Conservation (phyloP, 441 rosid species). For the Francoa sonchifolia region DNA sequence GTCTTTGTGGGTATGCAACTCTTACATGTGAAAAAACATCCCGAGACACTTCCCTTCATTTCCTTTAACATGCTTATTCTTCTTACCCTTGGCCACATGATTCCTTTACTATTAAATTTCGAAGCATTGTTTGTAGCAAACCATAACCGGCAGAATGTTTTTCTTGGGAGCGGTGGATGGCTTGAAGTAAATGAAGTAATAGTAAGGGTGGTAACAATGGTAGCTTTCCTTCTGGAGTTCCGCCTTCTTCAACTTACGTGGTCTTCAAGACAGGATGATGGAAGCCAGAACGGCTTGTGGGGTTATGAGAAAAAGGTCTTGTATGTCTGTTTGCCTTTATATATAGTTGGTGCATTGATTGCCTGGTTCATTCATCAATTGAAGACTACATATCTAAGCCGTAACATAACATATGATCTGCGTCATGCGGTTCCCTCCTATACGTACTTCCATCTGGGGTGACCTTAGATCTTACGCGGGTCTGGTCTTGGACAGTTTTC, state of each 20-base stretch:
- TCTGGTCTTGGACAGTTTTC: conserved; percentile 60
- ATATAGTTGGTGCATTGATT: conserved; percentile 48
- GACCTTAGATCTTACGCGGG: conserved; percentile 68
- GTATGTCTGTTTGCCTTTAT: conserved; percentile 43
- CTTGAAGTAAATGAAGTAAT: conserved; percentile 72
- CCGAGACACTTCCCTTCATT: conserved; percentile 54
- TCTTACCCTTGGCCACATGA: conserved; percentile 68
- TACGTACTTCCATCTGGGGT: conserved; percentile 35
- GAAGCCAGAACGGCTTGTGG: conserved; percentile 32
- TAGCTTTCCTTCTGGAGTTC: conserved; percentile 75
- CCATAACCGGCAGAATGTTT: conserved; percentile 32
- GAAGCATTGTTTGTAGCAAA: conserved; percentile 51
- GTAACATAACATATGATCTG: conserved; percentile 14
- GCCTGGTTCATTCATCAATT: conserved; percentile 44
- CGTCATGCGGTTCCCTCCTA: conserved; percentile 8
- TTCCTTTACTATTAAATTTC: conserved; percentile 66
- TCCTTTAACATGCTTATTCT: conserved; percentile 51
- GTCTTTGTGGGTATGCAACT: conserved; percentile 65
- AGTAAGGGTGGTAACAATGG: conserved; percentile 67
- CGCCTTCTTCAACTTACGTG: conserved; percentile 69
- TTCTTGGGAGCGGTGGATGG: conserved; percentile 72
- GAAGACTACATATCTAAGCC: conserved; percentile 26
- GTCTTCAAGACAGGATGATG: conserved; percentile 41
- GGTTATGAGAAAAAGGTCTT: conserved; percentile 54
- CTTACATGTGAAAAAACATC: conserved; percentile 57